phyloP scores from a whole-genome alignment of 176 grass and related monocot genomes.

The Oryza meyeriana region DNA sequence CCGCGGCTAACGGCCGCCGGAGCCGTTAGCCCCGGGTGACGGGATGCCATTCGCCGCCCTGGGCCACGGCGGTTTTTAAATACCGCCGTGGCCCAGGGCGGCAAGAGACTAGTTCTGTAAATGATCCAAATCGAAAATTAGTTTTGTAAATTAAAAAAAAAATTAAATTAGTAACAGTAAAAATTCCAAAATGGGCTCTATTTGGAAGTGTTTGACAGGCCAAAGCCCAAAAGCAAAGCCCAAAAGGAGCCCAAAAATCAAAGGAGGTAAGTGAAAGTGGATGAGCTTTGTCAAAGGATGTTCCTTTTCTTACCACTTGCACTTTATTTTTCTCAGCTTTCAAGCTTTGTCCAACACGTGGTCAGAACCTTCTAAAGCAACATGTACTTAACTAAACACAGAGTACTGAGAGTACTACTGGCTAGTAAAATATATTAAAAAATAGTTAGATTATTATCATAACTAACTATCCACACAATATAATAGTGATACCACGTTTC shows the following conservation, averaged over 20 bases:
- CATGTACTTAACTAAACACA: background rate
- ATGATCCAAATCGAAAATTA: too few species aligned
- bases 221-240: background rate
- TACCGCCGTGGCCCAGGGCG: too few species aligned
- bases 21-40: too few species aligned
- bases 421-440: background rate
- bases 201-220: background rate
- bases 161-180: too few species aligned
- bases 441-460: background rate
- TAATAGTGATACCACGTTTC: background rate
- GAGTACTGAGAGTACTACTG: background rate
- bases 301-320: background rate
- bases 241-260: background rate
- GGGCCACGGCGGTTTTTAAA: too few species aligned
- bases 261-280: background rate
- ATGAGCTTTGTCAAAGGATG: background rate
- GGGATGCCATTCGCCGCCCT: too few species aligned
- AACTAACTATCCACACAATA: background rate
- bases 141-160: too few species aligned
- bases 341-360: slow-evolving; percentile 15
- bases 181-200: too few species aligned
- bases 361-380: slow-evolving; percentile 32
- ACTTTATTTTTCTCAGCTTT: background rate
- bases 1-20: too few species aligned
- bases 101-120: too few species aligned